Conservation (phyloP, 2,329 filamentous ascomycete species). For the Cryphonectria japonica region DNA sequence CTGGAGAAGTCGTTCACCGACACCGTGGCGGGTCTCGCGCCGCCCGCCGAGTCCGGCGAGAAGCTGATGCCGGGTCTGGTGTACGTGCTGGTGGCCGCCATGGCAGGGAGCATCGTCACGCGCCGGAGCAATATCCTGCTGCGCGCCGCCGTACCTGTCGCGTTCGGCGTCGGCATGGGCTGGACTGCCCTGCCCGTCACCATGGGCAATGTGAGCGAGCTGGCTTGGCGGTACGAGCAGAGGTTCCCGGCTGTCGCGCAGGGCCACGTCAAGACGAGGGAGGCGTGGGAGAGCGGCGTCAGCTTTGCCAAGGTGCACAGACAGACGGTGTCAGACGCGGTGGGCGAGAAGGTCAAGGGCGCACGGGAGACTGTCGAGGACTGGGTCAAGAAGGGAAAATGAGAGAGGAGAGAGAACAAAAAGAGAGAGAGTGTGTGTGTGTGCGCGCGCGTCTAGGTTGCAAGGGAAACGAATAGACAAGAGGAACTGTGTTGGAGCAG, state of each 20-base stretch:
- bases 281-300: conserved; percentile 70
- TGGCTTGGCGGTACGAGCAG: conserved; percentile 93
- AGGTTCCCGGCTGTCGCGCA: conserved; percentile 81
- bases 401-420: conserved; percentile 35
- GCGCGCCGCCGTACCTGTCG: conserved; percentile 74
- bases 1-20: conserved; percentile 89
- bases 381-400: conserved; percentile 91
- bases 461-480: not conserved
- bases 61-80: conserved; percentile 85
- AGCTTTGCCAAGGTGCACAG: conserved; percentile 76
- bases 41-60: conserved; percentile 83
- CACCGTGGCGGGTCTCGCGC: conserved; percentile 87
- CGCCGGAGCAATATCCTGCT: conserved; percentile 86
- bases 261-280: conserved; percentile 73
- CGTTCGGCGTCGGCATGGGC: conserved; percentile 80
- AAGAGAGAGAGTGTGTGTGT: too few relatives aligned
- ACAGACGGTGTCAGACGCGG: conserved; percentile 69
- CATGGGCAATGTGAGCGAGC: conserved; percentile 82
- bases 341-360: conserved; percentile 79
- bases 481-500: not conserved
- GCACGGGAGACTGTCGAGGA: conserved; percentile 79
- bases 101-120: conserved; percentile 91
- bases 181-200: conserved; percentile 87
- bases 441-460: not conserved
- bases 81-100: conserved; percentile 91